These are phyloP conservation scores for Lasiosphaeria ovina DNA, from an alignment of 495 filamentous ascomycete genomes.

Conservation along the genomic window DNA sequence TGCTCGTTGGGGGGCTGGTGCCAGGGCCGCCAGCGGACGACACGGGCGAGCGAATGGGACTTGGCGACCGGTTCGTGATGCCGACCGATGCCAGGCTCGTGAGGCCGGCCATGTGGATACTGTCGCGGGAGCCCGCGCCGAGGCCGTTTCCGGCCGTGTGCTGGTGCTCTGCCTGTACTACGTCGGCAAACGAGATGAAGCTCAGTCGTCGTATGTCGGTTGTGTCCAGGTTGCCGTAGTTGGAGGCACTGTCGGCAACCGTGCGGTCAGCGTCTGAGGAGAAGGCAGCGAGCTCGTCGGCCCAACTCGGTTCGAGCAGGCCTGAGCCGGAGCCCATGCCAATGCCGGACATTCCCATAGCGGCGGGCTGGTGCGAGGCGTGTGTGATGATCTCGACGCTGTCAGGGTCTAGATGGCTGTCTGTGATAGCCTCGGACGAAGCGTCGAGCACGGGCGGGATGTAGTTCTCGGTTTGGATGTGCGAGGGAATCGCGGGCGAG, in stretches of 20 bases:
- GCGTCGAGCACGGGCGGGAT: slow-evolving; percentile 90
- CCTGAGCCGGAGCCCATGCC: slow-evolving; percentile 12
- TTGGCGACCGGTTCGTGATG: slow-evolving; percentile 64
- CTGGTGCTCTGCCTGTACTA: slow-evolving; percentile 84
- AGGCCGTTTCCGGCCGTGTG: slow-evolving; percentile 8
- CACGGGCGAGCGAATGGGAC: slow-evolving; percentile 66
- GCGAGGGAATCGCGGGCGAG: slow-evolving; percentile 75
- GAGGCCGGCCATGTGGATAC: slow-evolving; percentile 56
- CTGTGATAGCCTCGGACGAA: slow-evolving; percentile 83
- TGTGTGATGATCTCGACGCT: slow-evolving; percentile 87
- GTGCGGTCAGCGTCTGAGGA: slow-evolving; percentile 36
- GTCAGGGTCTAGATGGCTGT: slow-evolving; percentile 70
- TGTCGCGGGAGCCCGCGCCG: slow-evolving; percentile 52
- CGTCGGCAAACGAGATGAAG: slow-evolving; percentile 94
- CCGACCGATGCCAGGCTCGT: slow-evolving; percentile 47
- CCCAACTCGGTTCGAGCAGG: slow-evolving; percentile 42
- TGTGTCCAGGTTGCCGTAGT: slow-evolving; percentile 69
- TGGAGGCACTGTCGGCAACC: slow-evolving; percentile 57
- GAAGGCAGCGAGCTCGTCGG: slow-evolving; percentile 56
- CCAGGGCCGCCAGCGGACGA: slow-evolving; percentile 56
- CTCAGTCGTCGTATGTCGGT: slow-evolving; percentile 77
- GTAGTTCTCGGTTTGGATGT: slow-evolving; percentile 88
- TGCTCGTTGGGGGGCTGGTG: slow-evolving; percentile 67
- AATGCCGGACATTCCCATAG: slow-evolving; percentile 56
- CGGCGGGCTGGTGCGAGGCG: slow-evolving; percentile 73